phyloP scores from a whole-genome alignment of 192 early-diverging fungal genomes.

The Backusella parvicylindrica region DNA sequence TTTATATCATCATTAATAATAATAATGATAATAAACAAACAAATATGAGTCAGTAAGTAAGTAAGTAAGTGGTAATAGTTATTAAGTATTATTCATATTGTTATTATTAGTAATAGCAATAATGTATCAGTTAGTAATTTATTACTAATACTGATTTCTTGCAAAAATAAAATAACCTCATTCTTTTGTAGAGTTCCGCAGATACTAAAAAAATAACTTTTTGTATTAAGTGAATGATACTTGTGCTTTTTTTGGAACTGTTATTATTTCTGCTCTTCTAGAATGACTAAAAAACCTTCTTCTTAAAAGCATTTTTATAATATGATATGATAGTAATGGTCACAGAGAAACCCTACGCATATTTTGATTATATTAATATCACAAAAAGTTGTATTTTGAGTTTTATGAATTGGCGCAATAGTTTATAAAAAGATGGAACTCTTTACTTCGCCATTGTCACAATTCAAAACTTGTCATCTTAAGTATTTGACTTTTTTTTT shows the following conservation, averaged over 20 bases:
- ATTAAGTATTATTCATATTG: no score
- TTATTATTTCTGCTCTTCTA: not conserved
- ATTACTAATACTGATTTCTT: not conserved
- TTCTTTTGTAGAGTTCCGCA: not conserved
- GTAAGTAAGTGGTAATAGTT: not conserved
- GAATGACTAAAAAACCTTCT: no score
- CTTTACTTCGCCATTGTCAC: not conserved
- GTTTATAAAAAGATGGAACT: not conserved
- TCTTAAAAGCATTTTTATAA: no score
- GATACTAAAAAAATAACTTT: not conserved
- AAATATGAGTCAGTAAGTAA: not conserved
- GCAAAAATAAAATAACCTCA: not conserved
- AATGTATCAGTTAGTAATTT: not conserved
- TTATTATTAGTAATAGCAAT: not conserved
- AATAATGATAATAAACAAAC: not conserved
- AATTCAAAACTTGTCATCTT: not conserved
- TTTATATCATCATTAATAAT: not conserved
- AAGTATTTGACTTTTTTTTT: not conserved
- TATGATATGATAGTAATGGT: not conserved
- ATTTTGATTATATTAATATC: not conserved
- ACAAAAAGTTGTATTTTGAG: not conserved
- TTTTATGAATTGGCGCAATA: not conserved
- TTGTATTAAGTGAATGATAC: not conserved
- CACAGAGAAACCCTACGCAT: not conserved
- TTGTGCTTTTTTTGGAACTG: not conserved